Evolutionary conservation across 176 grass and related monocot species (phyloP).

Genomic region (Hordeum vulgare): DNA sequence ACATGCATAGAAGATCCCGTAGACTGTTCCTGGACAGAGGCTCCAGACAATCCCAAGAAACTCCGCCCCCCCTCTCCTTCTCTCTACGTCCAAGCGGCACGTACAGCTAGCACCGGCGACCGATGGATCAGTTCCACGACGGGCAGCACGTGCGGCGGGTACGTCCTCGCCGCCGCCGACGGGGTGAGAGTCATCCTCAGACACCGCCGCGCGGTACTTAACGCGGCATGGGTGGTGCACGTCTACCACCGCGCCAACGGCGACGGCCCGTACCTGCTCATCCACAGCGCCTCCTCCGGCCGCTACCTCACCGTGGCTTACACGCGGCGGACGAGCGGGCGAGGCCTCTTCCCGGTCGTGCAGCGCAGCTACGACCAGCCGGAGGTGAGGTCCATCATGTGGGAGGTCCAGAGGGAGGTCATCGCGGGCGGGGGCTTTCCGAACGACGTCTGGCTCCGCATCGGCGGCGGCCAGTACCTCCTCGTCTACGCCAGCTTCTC

Average conservation of each 20-base stretch:
- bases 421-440: not conserved
- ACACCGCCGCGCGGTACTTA: not conserved
- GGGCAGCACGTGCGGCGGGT: not conserved
- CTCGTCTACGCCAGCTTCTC: too few relatives aligned
- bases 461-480: too few relatives aligned
- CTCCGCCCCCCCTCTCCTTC: too few relatives aligned
- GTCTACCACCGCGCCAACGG: not conserved
- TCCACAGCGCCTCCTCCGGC: conserved; percentile 8
- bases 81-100: not conserved
- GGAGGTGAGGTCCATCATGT: not conserved
- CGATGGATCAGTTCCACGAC: conserved; percentile 5
- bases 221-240: conserved; percentile 1
- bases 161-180: conserved; percentile 4
- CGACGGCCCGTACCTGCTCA: not conserved
- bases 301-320: not conserved
- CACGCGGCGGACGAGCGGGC: not conserved
- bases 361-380: not conserved
- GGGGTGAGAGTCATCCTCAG: not conserved
- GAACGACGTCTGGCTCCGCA: not conserved
- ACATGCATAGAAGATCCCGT: too few relatives aligned
- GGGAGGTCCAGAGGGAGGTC: not conserved
- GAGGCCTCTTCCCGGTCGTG: not conserved
- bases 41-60: too few relatives aligned
- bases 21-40: too few relatives aligned
- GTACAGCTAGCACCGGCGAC: not conserved